Percentiles rank a stretch among this genome's conserved stretches.
phyloP scores from a whole-genome alignment of 192 early-diverging fungal species.

The Nowakowskiella sp. region DNA sequence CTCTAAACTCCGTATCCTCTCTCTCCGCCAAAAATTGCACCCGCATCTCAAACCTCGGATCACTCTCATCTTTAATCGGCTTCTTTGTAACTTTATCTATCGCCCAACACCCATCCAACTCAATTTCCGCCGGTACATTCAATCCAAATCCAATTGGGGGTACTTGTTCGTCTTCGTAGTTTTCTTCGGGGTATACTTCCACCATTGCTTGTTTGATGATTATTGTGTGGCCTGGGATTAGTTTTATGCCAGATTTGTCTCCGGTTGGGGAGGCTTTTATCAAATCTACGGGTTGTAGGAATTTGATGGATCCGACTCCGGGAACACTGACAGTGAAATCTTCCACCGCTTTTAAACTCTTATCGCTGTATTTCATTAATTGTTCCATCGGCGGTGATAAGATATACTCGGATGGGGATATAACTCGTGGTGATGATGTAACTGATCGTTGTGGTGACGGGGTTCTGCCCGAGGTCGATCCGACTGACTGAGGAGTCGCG shows the following conservation, averaged over 20 bases:
- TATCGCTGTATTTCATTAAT: constrained; percentile 59
- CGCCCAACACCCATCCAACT: constrained; percentile 74
- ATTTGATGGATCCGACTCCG: constrained; percentile 68
- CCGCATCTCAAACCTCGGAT: constrained; percentile 61
- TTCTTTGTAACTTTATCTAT: constrained; percentile 67
- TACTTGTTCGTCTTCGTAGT: constrained; percentile 71
- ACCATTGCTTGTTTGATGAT: constrained; percentile 57
- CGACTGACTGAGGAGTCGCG: constrained; percentile 8
- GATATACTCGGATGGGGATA: constrained; percentile 46
- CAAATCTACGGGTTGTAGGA: constrained; percentile 77
- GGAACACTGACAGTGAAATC: constrained; percentile 64
- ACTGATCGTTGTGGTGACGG: too few relatives aligned
- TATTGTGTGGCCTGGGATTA: constrained; percentile 76
- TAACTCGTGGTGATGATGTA: constrained; percentile 3
- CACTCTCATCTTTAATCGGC: constrained; percentile 55
- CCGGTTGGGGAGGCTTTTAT: constrained; percentile 37
- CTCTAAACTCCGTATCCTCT: constrained; percentile 71
- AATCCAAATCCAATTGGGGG: constrained; percentile 76
- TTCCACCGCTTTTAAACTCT: constrained; percentile 61
- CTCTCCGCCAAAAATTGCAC: constrained; percentile 60
- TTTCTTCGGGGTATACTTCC: constrained; percentile 82
- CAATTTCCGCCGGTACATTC: constrained; percentile 78
- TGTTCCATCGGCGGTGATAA: constrained; percentile 65
- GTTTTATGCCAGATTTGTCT: constrained; percentile 38
- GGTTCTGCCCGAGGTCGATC: too few relatives aligned